phyloP scores from a whole-genome alignment of 192 early-diverging fungal species.

The Coemansia sp. region DNA sequence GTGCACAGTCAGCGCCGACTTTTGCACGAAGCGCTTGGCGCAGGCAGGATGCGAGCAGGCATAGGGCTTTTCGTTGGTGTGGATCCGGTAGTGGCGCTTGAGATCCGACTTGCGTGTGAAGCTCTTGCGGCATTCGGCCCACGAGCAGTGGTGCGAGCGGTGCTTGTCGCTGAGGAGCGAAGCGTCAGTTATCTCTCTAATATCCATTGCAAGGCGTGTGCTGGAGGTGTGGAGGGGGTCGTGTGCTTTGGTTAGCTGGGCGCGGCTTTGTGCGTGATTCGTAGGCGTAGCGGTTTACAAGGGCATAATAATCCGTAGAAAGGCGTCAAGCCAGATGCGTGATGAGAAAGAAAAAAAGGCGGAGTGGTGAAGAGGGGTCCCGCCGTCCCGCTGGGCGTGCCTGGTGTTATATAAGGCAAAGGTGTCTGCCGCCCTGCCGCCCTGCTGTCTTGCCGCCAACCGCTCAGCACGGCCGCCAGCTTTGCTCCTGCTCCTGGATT shows the following conservation, averaged over 20 bases:
- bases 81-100: conserved; percentile 75
- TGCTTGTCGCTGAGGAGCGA: conserved; percentile 42
- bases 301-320: background rate
- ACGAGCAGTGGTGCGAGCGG: conserved; percentile 56
- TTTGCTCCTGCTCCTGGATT: conserved; percentile 21
- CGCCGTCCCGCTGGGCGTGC: background rate
- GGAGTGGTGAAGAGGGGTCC: background rate
- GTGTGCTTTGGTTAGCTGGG: background rate
- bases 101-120: conserved; percentile 74
- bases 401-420: background rate
- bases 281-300: conserved; percentile 5
- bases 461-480: background rate
- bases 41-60: conserved; percentile 64
- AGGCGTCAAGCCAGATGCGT: background rate
- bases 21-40: conserved; percentile 83
- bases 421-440: background rate
- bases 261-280: conserved; percentile 6
- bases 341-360: background rate
- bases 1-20: conserved; percentile 80
- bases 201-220: conserved; percentile 29
- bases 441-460: background rate
- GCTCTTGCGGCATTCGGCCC: conserved; percentile 63
- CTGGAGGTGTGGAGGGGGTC: background rate
- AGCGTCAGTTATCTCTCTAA: conserved; percentile 37
- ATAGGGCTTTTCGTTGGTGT: conserved; percentile 80